phyloP scores from a whole-genome alignment of 2,329 filamentous ascomycete species.

The Lasiodiplodia sp. region DNA sequence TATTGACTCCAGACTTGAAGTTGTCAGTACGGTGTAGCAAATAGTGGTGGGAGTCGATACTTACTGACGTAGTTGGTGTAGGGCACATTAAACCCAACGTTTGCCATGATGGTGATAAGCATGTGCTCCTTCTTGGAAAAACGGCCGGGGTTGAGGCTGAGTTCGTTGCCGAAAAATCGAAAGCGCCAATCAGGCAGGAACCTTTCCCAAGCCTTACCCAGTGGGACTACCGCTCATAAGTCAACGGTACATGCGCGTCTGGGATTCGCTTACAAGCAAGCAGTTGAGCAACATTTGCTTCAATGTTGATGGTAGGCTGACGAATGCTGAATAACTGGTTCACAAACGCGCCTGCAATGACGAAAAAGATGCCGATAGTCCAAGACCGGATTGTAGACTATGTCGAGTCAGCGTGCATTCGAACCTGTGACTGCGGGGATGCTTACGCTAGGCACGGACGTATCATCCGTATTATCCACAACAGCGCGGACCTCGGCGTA shows the following conservation, averaged over 20 bases:
- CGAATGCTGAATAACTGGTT: conserved; percentile 71
- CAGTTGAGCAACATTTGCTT: conserved; percentile 68
- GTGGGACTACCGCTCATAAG: conserved; percentile 68
- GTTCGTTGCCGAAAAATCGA: conserved; percentile 22
- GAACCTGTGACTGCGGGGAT: neutral
- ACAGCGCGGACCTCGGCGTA: conserved; percentile 34
- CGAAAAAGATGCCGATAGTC: conserved; percentile 55
- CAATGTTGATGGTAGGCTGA: conserved; percentile 67
- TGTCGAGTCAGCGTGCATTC: neutral
- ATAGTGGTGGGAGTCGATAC: too few species aligned
- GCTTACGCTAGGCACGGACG: conserved; percentile 36
- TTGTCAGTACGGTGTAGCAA: neutral
- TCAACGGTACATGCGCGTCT: conserved; percentile 25
- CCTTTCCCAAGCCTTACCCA: conserved; percentile 30
- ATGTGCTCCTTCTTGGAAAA: conserved; percentile 34
- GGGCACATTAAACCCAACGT: conserved; percentile 53
- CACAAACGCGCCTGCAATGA: conserved; percentile 52
- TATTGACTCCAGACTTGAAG: conserved; percentile 56
- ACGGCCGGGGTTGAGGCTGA: conserved; percentile 31
- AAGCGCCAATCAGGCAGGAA: conserved; percentile 28
- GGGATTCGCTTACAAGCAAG: conserved; percentile 64
- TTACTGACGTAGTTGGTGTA: conserved; percentile 57
- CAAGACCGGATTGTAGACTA: conserved; percentile 52
- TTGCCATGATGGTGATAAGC: conserved; percentile 71
- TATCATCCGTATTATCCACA: conserved; percentile 30